These are phyloP conservation scores for Ophiostoma angusticollis DNA, from an alignment of 2,329 filamentous ascomycete species.

Conservation along the genomic window DNA sequence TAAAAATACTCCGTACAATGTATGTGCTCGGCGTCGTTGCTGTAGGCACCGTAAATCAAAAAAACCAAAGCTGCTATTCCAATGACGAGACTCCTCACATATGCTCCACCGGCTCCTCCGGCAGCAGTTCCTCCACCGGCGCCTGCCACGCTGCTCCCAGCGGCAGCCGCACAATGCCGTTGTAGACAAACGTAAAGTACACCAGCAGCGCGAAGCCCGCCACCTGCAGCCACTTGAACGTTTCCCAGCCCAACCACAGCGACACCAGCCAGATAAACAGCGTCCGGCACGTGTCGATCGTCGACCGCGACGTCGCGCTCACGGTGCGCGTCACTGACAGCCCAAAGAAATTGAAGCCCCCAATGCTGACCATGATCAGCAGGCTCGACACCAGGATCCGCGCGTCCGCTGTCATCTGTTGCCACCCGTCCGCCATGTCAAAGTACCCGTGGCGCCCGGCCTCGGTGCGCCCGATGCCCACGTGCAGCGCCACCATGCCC, in stretches of 20 bases:
- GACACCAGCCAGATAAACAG: conserved; percentile 98
- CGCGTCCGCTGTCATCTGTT: conserved; percentile 61
- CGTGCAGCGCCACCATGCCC: conserved; percentile 69
- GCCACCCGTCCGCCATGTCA: conserved; percentile 75
- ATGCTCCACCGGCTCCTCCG: conserved; percentile 77
- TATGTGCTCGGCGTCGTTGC: no score
- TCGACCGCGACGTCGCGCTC: conserved; percentile 84
- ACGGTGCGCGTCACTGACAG: conserved; percentile 82
- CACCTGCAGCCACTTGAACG: conserved; percentile 95
- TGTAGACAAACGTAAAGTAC: conserved; percentile 94
- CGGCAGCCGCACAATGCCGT: conserved; percentile 79
- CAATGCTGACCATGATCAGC: conserved; percentile 94
- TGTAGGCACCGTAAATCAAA: no score
- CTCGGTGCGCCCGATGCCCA: conserved; percentile 60
- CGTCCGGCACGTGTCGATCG: conserved; percentile 93
- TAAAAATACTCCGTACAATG: no score
- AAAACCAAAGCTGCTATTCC: no score
- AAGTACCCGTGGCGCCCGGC: conserved; percentile 72
- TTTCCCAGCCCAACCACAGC: conserved; percentile 87
- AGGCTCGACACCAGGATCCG: conserved; percentile 65
- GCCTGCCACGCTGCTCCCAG: conserved; percentile 37
- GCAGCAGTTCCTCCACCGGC: conserved; percentile 53
- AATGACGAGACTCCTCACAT: no score
- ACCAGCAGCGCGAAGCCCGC: conserved; percentile 78
- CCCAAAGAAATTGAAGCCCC: conserved; percentile 99